Evolutionary conservation across 1,284 basidiomycete species (phyloP).

Genomic region (Hypsizygus ulmarius): DNA sequence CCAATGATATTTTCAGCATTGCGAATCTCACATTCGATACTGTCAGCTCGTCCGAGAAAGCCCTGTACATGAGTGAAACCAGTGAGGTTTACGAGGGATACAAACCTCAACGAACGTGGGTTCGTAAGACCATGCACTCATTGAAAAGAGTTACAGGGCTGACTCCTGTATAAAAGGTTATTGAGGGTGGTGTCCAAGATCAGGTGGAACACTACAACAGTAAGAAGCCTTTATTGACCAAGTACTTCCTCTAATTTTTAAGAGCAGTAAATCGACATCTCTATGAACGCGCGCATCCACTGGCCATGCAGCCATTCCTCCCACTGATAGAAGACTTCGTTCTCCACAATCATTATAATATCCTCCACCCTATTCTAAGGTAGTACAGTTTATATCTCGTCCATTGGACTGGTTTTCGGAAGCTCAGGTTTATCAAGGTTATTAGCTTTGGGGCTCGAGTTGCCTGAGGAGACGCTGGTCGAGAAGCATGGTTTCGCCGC

Average conservation of each 20-base stretch:
- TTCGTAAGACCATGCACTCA: slow-evolving; percentile 21
- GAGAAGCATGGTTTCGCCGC: slow-evolving; percentile 45
- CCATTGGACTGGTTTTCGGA: not conserved
- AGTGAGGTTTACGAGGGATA: slow-evolving; percentile 57
- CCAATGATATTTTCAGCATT: slow-evolving; percentile 56
- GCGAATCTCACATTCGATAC: slow-evolving; percentile 56
- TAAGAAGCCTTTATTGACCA: not conserved
- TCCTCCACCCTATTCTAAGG: slow-evolving; percentile 49
- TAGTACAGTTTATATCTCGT: slow-evolving; percentile 10
- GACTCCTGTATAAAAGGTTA: slow-evolving; percentile 30
- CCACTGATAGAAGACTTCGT: slow-evolving; percentile 55
- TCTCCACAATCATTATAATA: slow-evolving; percentile 35
- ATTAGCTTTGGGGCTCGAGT: slow-evolving; percentile 53
- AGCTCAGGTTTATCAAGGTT: slow-evolving; percentile 32
- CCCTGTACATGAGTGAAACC: slow-evolving; percentile 45
- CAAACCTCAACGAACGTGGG: slow-evolving; percentile 55
- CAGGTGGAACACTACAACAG: slow-evolving; percentile 36
- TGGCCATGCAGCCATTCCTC: slow-evolving; percentile 50
- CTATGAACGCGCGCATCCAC: slow-evolving; percentile 43
- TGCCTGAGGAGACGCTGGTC: slow-evolving; percentile 54
- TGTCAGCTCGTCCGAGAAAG: slow-evolving; percentile 57
- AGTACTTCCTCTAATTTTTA: not conserved
- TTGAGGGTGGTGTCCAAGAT: slow-evolving; percentile 54
- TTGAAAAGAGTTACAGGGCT: not conserved
- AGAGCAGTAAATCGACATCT: slow-evolving; percentile 45